A percentile compares a stretch with the other conserved stretches of the same genome.
These are phyloP conservation scores for Boletellus sp. DNA, from an alignment of 768 basidiomycete species.

Conservation along the genomic window DNA sequence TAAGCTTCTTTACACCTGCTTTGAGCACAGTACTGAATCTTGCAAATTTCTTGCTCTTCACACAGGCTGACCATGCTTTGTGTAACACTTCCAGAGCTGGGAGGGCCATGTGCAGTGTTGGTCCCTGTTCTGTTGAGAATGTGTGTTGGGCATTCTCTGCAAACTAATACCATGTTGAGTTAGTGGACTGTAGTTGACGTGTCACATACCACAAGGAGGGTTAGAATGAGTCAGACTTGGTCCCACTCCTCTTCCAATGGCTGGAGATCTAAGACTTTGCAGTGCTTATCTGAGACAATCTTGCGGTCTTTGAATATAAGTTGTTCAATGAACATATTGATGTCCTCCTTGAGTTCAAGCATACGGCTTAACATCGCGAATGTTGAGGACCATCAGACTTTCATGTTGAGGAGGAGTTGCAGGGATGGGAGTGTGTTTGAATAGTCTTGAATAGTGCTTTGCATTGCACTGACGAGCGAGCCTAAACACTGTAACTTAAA, in stretches of 20 bases:
- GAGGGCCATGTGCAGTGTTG: no score
- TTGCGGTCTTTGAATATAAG: background rate
- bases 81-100: no score
- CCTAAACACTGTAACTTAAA: background rate
- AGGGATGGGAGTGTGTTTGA: background rate
- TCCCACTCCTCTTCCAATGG: background rate
- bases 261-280: background rate
- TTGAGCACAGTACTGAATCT: background rate
- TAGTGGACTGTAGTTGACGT: background rate
- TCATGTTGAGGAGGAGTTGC: slow-evolving; percentile 4
- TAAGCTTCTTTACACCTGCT: slow-evolving; percentile 1
- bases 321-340: background rate
- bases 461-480: background rate
- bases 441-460: slow-evolving; percentile 10
- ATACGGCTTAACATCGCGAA: slow-evolving; percentile 2
- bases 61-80: no score
- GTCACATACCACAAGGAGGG: background rate
- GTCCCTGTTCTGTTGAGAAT: slow-evolving; percentile 4
- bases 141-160: slow-evolving; percentile 4
- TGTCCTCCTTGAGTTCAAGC: no score
- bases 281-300: background rate
- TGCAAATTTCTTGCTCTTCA: no score
- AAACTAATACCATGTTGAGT: slow-evolving; percentile 1
- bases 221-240: background rate
- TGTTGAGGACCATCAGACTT: slow-evolving; percentile 6